Evolutionary conservation across 257 asterid species (phyloP).

Genomic region (Solanum clarkiae): DNA sequence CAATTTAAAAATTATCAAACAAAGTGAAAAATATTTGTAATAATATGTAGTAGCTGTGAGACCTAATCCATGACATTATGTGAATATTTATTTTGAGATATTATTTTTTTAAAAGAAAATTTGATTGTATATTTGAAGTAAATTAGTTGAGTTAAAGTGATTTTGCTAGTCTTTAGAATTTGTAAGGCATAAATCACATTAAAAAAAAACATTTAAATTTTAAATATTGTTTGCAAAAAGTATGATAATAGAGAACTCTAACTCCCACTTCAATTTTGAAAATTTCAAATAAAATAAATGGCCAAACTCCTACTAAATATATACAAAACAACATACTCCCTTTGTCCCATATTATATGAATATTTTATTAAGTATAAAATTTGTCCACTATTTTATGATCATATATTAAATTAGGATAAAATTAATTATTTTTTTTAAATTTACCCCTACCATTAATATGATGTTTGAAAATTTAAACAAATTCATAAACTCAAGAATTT

Average conservation of each 20-base stretch:
- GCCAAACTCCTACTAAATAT: not conserved
- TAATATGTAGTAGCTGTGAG: not conserved
- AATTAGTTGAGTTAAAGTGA: not conserved
- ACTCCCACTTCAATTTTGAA: not conserved
- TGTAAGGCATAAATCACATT: not conserved
- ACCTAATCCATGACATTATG: not conserved
- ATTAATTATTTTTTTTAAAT: too few relatives aligned
- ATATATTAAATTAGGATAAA: too few relatives aligned
- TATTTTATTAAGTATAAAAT: too few relatives aligned
- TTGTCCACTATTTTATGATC: too few relatives aligned
- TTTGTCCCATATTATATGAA: too few relatives aligned
- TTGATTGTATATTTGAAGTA: too few relatives aligned
- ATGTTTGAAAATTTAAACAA: too few relatives aligned
- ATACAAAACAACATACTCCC: not conserved
- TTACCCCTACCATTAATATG: too few relatives aligned
- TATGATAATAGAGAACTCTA: not conserved
- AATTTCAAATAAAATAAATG: not conserved
- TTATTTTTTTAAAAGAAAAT: too few relatives aligned
- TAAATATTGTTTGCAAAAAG: not conserved
- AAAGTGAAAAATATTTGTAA: not conserved
- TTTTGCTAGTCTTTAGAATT: not conserved
- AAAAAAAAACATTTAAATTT: too few relatives aligned
- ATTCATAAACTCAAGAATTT: too few relatives aligned
- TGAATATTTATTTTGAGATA: not conserved
- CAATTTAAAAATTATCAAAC: too few relatives aligned